These are phyloP conservation scores for Lactarius pseudohatsudake DNA, from an alignment of 768 basidiomycete genomes.

Conservation along the genomic window DNA sequence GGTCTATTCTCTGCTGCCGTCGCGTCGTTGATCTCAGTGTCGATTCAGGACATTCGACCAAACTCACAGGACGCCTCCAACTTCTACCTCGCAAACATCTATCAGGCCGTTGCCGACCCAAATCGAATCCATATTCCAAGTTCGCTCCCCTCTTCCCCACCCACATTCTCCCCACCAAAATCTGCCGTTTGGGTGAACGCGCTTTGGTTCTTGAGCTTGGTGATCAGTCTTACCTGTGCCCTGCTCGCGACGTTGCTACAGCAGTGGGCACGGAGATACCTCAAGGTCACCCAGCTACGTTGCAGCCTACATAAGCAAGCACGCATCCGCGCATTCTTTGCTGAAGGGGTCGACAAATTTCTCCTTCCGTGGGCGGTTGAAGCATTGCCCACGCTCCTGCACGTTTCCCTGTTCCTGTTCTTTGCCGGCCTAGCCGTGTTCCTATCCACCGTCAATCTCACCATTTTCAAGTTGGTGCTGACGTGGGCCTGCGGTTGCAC, in stretches of 20 bases:
- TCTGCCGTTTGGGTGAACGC: neutral
- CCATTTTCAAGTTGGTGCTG: neutral
- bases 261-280: neutral
- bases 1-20: neutral
- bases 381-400: neutral
- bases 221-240: neutral
- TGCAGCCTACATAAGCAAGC: neutral
- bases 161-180: neutral
- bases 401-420: neutral
- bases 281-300: neutral
- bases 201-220: neutral
- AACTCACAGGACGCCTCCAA: neutral
- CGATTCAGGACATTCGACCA: neutral
- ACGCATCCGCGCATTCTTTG: neutral
- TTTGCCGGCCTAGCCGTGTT: neutral
- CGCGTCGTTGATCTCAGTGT: neutral
- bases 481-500: neutral
- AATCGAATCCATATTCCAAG: neutral
- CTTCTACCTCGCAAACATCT: neutral
- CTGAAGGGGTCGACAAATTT: neutral
- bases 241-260: neutral
- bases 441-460: neutral
- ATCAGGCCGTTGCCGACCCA: neutral
- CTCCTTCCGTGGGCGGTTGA: neutral
- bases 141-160: neutral